Conservation (phyloP, 1,284 basidiomycete genomes). For the Ceratobasidium theobromae region DNA sequence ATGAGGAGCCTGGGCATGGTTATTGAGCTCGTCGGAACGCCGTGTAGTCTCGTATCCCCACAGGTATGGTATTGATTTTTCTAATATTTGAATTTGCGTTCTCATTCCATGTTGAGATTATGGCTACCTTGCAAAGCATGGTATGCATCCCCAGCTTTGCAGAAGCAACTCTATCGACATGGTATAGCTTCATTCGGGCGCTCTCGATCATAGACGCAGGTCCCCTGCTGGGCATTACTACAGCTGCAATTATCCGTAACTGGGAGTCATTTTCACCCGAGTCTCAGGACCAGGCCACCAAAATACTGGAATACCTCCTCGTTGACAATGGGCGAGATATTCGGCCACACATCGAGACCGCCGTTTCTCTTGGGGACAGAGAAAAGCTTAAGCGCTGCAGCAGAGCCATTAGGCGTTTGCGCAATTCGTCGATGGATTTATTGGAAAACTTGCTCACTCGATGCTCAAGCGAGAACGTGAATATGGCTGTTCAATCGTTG, state of each 20-base stretch:
- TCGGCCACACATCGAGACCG: constrained; percentile 64
- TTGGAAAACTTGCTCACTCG: constrained; percentile 75
- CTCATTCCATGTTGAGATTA: constrained; percentile 60
- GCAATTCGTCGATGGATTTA: constrained; percentile 55
- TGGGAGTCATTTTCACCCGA: constrained; percentile 69
- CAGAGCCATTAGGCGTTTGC: constrained; percentile 52
- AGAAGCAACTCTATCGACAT: constrained; percentile 77
- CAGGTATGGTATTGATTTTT: constrained; percentile 60
- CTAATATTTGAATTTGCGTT: not conserved
- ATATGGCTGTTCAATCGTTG: constrained; percentile 76
- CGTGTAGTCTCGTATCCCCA: constrained; percentile 73
- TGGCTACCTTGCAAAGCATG: constrained; percentile 94
- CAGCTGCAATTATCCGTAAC: constrained; percentile 76
- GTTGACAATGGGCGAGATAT: constrained; percentile 62
- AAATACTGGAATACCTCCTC: constrained; percentile 72
- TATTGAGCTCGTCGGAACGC: constrained; percentile 68
- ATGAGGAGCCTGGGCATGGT: constrained; percentile 79
- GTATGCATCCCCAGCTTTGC: constrained; percentile 72
- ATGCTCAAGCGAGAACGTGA: constrained; percentile 76
- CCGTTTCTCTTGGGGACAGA: constrained; percentile 69
- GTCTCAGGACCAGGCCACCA: constrained; percentile 58
- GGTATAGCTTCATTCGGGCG: constrained; percentile 77
- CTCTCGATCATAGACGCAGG: constrained; percentile 74
- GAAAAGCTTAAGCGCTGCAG: constrained; percentile 62
- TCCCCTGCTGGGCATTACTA: constrained; percentile 84